These are phyloP conservation scores for Fraxinus greggii DNA, from an alignment of 305 asterid genomes.

Conservation along the genomic window DNA sequence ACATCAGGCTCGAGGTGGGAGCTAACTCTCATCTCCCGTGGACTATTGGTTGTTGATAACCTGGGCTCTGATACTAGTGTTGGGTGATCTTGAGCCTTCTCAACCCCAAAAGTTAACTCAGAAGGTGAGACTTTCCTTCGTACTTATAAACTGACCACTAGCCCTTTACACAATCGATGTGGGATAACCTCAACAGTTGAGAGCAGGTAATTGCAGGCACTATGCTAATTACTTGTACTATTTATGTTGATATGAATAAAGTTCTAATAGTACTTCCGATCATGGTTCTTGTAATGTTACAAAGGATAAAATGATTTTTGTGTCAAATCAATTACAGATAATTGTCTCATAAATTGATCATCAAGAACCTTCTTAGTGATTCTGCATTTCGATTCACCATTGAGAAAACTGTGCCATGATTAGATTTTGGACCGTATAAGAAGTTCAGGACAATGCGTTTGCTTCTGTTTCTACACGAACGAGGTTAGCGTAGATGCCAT, in stretches of 20 bases:
- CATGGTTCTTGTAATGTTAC: neutral
- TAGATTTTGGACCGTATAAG: neutral
- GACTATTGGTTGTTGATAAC: neutral
- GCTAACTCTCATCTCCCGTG: neutral
- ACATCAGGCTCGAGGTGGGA: neutral
- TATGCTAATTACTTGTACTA: neutral
- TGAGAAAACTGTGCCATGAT: neutral
- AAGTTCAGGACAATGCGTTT: slow-evolving; percentile 26
- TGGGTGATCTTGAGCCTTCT: neutral
- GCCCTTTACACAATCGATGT: neutral
- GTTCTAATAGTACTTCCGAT: neutral
- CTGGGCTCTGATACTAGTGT: too few relatives aligned
- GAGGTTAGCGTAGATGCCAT: slow-evolving; percentile 62
- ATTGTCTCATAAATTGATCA: neutral
- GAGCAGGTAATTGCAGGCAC: too few relatives aligned
- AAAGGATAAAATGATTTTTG: neutral
- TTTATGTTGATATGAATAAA: neutral
- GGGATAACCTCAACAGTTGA: neutral
- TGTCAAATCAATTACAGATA: neutral
- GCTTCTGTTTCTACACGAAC: slow-evolving; percentile 81
- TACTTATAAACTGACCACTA: neutral
- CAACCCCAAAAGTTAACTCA: too few relatives aligned
- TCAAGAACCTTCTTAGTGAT: neutral
- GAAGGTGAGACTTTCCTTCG: neutral
- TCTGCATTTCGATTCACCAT: neutral